These are phyloP conservation scores for Candida sp. DNA, from an alignment of 1,139 yeast species.

Conservation along the genomic window DNA sequence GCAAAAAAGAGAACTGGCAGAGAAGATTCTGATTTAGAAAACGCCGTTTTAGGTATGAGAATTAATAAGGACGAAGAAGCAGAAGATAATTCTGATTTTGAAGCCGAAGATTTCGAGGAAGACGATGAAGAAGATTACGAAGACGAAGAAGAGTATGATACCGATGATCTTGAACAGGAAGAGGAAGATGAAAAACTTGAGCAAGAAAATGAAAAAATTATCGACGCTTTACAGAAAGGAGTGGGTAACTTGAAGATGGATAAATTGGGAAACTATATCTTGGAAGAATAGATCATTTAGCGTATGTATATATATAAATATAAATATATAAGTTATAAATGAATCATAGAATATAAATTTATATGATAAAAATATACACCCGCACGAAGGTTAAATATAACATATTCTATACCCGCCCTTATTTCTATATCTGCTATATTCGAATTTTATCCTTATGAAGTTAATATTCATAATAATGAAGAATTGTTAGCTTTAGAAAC, in stretches of 20 bases:
- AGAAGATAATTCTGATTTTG: conserved; percentile 27
- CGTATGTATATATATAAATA: too few species aligned
- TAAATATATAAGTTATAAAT: too few species aligned
- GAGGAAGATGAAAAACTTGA: conserved; percentile 33
- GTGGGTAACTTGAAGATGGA: conserved; percentile 68
- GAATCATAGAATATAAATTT: too few species aligned
- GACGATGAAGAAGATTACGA: conserved; percentile 24
- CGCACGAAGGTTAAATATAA: too few species aligned
- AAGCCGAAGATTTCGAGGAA: conserved; percentile 26
- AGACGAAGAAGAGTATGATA: conserved; percentile 22
- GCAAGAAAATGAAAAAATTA: conserved; percentile 70
- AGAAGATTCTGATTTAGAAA: conserved; percentile 64
- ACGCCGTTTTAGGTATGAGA: conserved; percentile 69
- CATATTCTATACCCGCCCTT: too few species aligned
- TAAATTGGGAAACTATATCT: conserved; percentile 73
- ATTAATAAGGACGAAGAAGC: conserved; percentile 24
- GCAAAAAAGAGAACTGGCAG: conserved; percentile 60
- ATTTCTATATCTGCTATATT: too few species aligned
- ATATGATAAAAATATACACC: too few species aligned
- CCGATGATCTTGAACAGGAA: conserved; percentile 25
- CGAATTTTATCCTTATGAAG: too few species aligned
- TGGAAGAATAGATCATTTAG: conserved; percentile 38
- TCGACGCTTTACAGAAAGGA: conserved; percentile 64
- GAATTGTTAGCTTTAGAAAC: too few species aligned
- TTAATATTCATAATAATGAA: too few species aligned